Base-by-base conservation (phyloP, 1,284 basidiomycete species). In the Trametes sp. region DNA sequence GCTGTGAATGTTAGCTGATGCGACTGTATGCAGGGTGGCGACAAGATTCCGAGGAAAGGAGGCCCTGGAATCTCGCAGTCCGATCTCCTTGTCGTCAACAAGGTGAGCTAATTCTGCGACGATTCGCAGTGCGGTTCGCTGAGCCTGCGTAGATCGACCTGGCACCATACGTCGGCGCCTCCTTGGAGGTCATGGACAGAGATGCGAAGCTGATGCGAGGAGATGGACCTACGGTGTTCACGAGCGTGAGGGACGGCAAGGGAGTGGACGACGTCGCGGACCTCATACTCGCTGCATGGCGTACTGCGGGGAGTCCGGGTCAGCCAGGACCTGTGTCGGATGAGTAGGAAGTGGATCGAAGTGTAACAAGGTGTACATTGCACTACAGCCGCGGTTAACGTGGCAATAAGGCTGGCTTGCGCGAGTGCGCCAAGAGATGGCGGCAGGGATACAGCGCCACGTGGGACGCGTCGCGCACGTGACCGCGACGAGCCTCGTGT, bases 41-140 rank as follows among this genome's bases (percentile, higher is more conserved):
- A 99, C 80, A 99, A 99, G 79, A 97, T 99, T 66, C 97, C 97
- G 11, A 84, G 97, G 33, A 99, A 99, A 81, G 97, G 98, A 7
- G 97, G 97, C 1, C 97, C 97, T 1, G 97, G 97, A 14, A 97
- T 98, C 70, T 95, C 94, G 1, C 93, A 97, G 75, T 96, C 95
- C 2, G 97, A 99, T 79, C 82, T 99, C 35, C 81, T 99, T 54
- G 89, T 99, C 28, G 88, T 99, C 72, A 99, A 99, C 84, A 98
- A 98, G 84, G 95, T 90, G 50, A 63, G 78, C 64, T 2, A 31
- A 11, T 4, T 6, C 9, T 19, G 24, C 14, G 33, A 21, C 6
- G 24, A 28, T 21, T 16, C 13, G 29, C 2, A 4, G 14, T 14
- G 9, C 7, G 7, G 23, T 31, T 46, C 13, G 36, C 45, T 23